Percentiles rank a stretch among this genome's conserved stretches.
These are phyloP conservation scores for Umbellularia californica DNA, from an alignment of 164 flowering plant genomes.

Conservation along the genomic window DNA sequence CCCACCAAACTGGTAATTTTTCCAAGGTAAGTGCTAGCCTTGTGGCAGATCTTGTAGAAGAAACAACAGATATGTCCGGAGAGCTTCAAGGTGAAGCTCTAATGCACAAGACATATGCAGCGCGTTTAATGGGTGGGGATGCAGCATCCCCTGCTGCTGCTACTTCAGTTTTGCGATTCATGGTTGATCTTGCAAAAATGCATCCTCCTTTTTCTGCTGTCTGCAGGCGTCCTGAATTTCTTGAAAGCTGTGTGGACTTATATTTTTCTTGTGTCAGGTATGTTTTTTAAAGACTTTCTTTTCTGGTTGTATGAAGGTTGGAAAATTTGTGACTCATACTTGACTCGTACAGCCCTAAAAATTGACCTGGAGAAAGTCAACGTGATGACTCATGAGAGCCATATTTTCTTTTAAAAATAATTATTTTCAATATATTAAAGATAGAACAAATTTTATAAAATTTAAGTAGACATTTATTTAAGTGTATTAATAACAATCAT, in stretches of 20 bases:
- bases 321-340: too few relatives aligned
- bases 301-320: too few relatives aligned
- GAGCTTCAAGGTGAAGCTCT: slow-evolving; percentile 98
- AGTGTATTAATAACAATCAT: too few relatives aligned
- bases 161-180: slow-evolving; percentile 81
- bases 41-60: slow-evolving; percentile 86
- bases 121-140: slow-evolving; percentile 98
- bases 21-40: slow-evolving; percentile 73
- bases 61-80: slow-evolving; percentile 67
- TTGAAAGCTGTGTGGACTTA: slow-evolving; percentile 86
- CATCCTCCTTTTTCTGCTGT: slow-evolving; percentile 75
- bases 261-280: slow-evolving; percentile 97
- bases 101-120: slow-evolving; percentile 99
- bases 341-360: too few relatives aligned
- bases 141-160: slow-evolving; percentile 99
- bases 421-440: too few relatives aligned
- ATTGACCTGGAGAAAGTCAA: too few relatives aligned
- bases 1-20: slow-evolving; percentile 80
- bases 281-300: slow-evolving; percentile 10
- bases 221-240: slow-evolving; percentile 77
- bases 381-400: too few relatives aligned
- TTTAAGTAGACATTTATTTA: too few relatives aligned
- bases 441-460: too few relatives aligned
- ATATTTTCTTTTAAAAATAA: too few relatives aligned
- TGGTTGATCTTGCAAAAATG: slow-evolving; percentile 99